Evolutionary conservation across 2,329 filamentous ascomycete species (phyloP).

Genomic region (Fonsecaea monophora): DNA sequence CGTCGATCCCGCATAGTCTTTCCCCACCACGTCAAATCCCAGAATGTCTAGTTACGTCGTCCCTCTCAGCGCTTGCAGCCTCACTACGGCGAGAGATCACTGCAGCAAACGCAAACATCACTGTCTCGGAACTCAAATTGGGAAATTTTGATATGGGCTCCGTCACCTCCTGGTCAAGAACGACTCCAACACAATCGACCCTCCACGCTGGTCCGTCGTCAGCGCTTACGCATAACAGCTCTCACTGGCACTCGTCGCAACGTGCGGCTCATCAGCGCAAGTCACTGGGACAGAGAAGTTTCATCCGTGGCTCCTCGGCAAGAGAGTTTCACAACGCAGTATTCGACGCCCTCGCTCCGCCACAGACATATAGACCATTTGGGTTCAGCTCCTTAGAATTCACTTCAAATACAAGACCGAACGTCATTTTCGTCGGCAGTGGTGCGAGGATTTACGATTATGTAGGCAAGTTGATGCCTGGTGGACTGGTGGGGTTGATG

Average conservation of each 20-base stretch:
- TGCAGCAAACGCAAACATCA: conserved; percentile 69
- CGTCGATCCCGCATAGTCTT: conserved; percentile 54
- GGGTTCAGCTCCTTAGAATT: conserved; percentile 43
- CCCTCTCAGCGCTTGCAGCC: conserved; percentile 83
- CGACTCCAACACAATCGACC: conserved; percentile 15
- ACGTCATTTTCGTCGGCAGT: conserved; percentile 78
- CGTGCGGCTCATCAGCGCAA: conserved; percentile 44
- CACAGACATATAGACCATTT: conserved; percentile 53
- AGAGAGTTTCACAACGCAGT: conserved; percentile 83
- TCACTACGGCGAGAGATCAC: conserved; percentile 80
- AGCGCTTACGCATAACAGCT: conserved; percentile 28
- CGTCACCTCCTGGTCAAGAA: conserved; percentile 56
- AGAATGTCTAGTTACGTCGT: conserved; percentile 84
- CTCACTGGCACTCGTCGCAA: conserved; percentile 40
- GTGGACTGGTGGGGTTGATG: conserved; percentile 86
- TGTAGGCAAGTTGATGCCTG: conserved; percentile 80
- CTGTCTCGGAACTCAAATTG: conserved; percentile 85
- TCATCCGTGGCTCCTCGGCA: conserved; percentile 70
- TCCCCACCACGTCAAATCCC: conserved; percentile 64
- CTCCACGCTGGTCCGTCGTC: conserved; percentile 26
- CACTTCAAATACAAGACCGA: conserved; percentile 54
- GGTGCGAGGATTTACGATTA: conserved; percentile 85
- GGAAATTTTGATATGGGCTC: conserved; percentile 86
- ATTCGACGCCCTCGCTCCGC: conserved; percentile 79
- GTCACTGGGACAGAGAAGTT: conserved; percentile 45